A percentile compares a stretch with the other conserved stretches of the same genome.
phyloP scores from a whole-genome alignment of 345 rosid species.

The Aurinia saxatilis region DNA sequence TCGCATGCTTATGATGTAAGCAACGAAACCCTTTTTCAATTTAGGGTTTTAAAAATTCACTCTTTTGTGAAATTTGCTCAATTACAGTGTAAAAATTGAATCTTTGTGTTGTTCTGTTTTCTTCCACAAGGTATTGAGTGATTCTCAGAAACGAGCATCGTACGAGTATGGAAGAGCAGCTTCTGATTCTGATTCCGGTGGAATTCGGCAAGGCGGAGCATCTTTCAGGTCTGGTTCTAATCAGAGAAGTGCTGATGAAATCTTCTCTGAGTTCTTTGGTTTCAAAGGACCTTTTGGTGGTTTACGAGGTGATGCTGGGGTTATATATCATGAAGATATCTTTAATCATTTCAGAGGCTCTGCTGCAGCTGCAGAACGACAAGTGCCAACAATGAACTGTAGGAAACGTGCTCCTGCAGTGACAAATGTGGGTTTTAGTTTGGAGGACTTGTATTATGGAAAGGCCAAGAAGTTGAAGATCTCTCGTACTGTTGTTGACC shows the following conservation, averaged over 20 bases:
- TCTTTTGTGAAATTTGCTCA: no score
- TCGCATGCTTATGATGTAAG: constrained; percentile 78
- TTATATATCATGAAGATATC: no score
- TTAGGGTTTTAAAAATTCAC: not conserved
- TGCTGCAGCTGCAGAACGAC: no score
- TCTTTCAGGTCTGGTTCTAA: constrained; percentile 58
- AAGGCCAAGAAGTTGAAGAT: constrained; percentile 80
- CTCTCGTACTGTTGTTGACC: constrained; percentile 67
- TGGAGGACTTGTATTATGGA: constrained; percentile 77
- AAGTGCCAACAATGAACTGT: no score
- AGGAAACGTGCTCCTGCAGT: constrained; percentile 47
- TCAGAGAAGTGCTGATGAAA: constrained; percentile 64
- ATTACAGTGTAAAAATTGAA: no score
- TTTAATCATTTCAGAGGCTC: no score
- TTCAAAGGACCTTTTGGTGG: no score
- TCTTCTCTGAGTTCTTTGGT: constrained; percentile 72
- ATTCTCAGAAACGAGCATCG: constrained; percentile 68
- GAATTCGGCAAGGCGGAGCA: no score
- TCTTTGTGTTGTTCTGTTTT: no score
- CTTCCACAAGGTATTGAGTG: constrained; percentile 67
- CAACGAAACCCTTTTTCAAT: not conserved
- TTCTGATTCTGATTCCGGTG: no score
- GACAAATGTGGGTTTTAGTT: constrained; percentile 56
- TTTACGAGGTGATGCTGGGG: no score
- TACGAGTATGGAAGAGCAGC: constrained; percentile 69